Evolutionary conservation across 805 yeast genomes (phyloP).

Genomic region (Naumovozyma baii): DNA sequence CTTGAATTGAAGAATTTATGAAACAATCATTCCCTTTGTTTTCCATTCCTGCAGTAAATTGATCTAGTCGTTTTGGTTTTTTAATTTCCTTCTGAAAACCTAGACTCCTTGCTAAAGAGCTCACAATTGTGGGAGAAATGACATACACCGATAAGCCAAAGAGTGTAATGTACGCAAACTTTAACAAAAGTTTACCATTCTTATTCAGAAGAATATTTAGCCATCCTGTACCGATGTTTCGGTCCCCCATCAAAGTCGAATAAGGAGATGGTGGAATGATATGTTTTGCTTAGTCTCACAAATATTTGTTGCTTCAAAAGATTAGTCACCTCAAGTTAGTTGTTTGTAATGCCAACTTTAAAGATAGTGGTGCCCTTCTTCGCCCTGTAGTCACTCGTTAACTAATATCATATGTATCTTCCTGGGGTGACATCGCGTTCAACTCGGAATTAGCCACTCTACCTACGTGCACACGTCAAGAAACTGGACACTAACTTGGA

Average conservation of each 20-base stretch:
- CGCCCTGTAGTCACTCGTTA: no score
- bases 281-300: no score
- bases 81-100: background rate
- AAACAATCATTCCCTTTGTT: constrained; percentile 85
- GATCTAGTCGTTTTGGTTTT: constrained; percentile 48
- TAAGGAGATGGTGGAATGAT: background rate
- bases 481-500: no score
- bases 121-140: constrained; percentile 10
- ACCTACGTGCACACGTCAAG: no score
- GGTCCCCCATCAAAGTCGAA: background rate
- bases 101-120: background rate
- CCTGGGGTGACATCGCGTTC: no score
- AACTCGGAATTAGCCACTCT: no score
- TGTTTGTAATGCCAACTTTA: no score
- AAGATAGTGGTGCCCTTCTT: no score
- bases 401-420: no score
- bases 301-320: no score
- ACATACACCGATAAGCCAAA: constrained; percentile 15
- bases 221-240: background rate
- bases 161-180: background rate
- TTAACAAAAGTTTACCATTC: background rate
- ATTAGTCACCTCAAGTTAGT: no score
- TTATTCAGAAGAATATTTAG: background rate
- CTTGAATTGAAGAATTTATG: constrained; percentile 84
- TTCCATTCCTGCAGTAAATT: constrained; percentile 69